These are phyloP conservation scores for Fonsecaea monophora DNA, from an alignment of 2,329 filamentous ascomycete species.

Conservation along the genomic window DNA sequence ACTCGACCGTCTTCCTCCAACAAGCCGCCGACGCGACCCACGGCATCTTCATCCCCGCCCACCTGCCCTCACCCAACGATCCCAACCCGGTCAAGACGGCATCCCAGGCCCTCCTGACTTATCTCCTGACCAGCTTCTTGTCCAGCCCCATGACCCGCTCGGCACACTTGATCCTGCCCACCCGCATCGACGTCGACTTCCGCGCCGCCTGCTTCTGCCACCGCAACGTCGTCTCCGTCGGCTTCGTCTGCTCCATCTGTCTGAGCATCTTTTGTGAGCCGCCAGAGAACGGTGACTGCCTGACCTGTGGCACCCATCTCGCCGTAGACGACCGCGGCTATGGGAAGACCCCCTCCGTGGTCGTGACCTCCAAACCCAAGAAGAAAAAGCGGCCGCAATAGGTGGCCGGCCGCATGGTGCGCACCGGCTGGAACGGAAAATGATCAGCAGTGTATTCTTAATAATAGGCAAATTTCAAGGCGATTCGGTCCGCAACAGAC, in stretches of 20 bases:
- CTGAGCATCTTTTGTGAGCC: constrained; percentile 87
- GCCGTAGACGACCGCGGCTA: constrained; percentile 74
- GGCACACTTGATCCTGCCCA: constrained; percentile 73
- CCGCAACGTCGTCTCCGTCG: constrained; percentile 84
- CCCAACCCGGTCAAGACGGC: constrained; percentile 38
- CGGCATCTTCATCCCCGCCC: constrained; percentile 70
- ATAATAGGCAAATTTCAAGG: not conserved
- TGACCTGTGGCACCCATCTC: constrained; percentile 82
- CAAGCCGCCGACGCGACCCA: constrained; percentile 80
- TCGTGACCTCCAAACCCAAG: constrained; percentile 71
- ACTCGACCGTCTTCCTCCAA: constrained; percentile 81
- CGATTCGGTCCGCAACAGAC: not conserved
- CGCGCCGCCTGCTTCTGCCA: constrained; percentile 99
- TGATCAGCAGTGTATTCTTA: not conserved
- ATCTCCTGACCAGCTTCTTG: constrained; percentile 93
- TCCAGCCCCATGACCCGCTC: constrained; percentile 70
- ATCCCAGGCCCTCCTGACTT: constrained; percentile 80
- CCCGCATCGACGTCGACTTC: constrained; percentile 89
- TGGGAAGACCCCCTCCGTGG: constrained; percentile 50
- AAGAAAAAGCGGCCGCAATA: constrained; percentile 76
- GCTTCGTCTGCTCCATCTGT: constrained; percentile 95
- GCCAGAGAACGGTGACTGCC: constrained; percentile 69
- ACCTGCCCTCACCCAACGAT: constrained; percentile 22
- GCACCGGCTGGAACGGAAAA: not conserved
- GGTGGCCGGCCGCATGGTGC: not conserved